Evolutionary conservation across 345 rosid genomes (phyloP), one percentile per base, ranked within the genome.

Genomic region (Jatropha curcas): DNA sequence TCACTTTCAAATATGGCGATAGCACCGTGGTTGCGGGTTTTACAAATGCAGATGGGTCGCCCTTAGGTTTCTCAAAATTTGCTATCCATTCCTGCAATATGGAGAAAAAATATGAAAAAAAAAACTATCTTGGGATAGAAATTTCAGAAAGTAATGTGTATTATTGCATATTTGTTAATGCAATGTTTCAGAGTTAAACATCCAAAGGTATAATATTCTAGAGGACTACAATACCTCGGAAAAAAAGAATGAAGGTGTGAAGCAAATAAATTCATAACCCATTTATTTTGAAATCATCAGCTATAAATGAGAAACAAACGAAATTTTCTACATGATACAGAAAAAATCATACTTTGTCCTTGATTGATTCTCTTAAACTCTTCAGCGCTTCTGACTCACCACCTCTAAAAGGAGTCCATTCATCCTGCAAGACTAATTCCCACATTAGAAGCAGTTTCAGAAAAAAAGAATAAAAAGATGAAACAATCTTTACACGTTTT

Each of bases 11-110:
- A 80, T 92, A 94, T 24, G 98, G 98, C 53, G 98, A 94, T 67
- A 94, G 71, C 57, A 90, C 88, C 14, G 98, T 92, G 58, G 98
- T 94, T 62, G 97, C 95, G 7, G 97, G 98, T 71, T 85, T 92
- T 62, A 83, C 14, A 77, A 85, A 90, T 37, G 95, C 94, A 79
- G 98, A 88, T 33, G 98, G 97, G 62, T 90, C 91, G 7, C 98
- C 98, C 79, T 90, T 94, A 68, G 98, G 97, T 81, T 94, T 94
- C 89, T 94, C 98, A 60, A 94, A 94, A 70, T 85, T 88, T 76
- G 98, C 98, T 65, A 92, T 88, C 98, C 97, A 92, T 62, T 87
- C 84, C 98, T 94, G 70, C 68, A 80, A 71, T 37, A 56, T 39
- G 55, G 43, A 56, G 52, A 74, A 52, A 48, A 56, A 53, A 48